phyloP scores from a whole-genome alignment of 306 rosid species.

The Lupinus albus region DNA sequence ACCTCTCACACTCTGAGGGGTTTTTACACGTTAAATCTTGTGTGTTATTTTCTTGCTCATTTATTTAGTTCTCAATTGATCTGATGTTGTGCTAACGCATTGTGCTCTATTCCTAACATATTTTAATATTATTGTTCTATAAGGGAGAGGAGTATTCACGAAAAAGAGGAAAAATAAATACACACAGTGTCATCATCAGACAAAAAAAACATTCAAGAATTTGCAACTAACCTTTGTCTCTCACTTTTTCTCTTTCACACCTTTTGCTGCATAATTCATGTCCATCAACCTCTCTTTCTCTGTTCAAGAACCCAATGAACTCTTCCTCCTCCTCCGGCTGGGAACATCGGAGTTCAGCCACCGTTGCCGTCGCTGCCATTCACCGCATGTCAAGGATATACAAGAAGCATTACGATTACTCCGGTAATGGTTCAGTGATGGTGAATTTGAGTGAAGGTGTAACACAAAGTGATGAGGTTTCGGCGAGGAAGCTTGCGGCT shows the following conservation, averaged over 20 bases:
- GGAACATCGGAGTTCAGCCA: neutral
- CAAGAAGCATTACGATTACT: neutral
- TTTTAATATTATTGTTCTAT: too few relatives aligned
- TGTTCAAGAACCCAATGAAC: neutral
- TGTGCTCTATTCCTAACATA: too few relatives aligned
- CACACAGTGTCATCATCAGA: too few relatives aligned
- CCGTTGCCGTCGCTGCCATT: neutral
- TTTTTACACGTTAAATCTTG: too few relatives aligned
- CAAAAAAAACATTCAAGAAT: constrained; percentile 38
- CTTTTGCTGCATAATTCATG: constrained; percentile 1
- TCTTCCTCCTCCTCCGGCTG: constrained; percentile 30
- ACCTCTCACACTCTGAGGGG: too few relatives aligned
- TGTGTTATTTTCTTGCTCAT: too few relatives aligned
- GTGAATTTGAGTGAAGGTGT: constrained; percentile 24
- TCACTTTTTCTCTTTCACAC: constrained; percentile 14
- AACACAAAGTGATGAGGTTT: constrained; percentile 24
- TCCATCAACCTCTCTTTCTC: neutral
- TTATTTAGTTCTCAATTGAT: too few relatives aligned
- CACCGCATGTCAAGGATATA: constrained; percentile 10
- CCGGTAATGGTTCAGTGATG: neutral
- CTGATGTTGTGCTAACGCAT: too few relatives aligned
- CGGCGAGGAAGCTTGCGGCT: constrained; percentile 71
- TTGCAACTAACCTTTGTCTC: constrained; percentile 18
- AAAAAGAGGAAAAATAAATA: too few relatives aligned
- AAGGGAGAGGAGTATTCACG: too few relatives aligned